Evolutionary conservation across 2,329 filamentous ascomycete species (phyloP), one percentile per base, ranked within the genome.

Genomic region (Colletotrichum tanaceti): DNA sequence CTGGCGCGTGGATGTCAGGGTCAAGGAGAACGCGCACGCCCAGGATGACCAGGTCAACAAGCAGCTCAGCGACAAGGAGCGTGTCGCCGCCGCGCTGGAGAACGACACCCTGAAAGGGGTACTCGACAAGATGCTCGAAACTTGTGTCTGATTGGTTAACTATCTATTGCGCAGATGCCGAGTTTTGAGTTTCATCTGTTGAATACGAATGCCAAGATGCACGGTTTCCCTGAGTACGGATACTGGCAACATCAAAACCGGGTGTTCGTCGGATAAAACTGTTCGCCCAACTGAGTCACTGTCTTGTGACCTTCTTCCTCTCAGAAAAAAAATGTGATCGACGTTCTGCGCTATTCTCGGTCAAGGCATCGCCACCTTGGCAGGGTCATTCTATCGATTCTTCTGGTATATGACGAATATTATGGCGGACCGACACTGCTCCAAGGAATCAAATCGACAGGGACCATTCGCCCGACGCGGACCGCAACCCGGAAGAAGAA

Each of bases 21-120:
- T 98, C 79, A 98, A 98, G 80, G 92, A 97, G 80, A 95, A 94
- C 71, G 96, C 94, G n/a, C 96, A 98, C 79, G 93, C 90, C 72
- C 97, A 97, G 70, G 95, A 93, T 53, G 94, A 97, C 71, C 94
- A 97, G 78, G 94, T 98, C 60, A 98, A 97, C 82, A 98, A 98
- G 84, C 96, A 99, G 81, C 83, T 99, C 50, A 93, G 90, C 41
- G 96, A 99, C 81, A 99, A 98, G 84, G 96, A 99, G 82, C 86
- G 96, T 70, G 96, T 99, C 52, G 94, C 95, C 1, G 96, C 96
- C 11, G 96, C 96, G 7, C 83, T 98, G 74, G 96, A 98, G 80
- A 99, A 99, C 77, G 92, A 93, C 65, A 97, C 93, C 1, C 83
- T 99, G 69, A 93, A 93, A 84, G 90, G 90, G 47, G 93, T 98